Conservation (phyloP, 805 yeast genomes). For the Lachancea meyersii region DNA sequence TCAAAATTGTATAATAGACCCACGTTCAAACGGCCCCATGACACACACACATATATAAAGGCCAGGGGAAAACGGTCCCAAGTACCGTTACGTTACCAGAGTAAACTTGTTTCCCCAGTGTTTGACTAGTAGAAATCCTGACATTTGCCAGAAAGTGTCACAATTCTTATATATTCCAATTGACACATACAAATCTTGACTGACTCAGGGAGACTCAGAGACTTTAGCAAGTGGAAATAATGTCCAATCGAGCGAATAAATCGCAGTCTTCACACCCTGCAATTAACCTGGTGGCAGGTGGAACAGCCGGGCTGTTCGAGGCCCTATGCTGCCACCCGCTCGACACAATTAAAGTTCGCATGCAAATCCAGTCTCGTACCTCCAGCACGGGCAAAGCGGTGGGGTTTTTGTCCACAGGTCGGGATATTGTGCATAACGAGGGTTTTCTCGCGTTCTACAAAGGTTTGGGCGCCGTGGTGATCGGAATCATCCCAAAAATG, state of each 20-base stretch:
- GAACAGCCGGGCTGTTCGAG: conserved; percentile 94
- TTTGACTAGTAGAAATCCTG: too few species aligned
- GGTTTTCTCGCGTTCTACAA: conserved; percentile 83
- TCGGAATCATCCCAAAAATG: conserved; percentile 98
- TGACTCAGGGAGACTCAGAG: too few species aligned
- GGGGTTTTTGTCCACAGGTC: conserved; percentile 81
- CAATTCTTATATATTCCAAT: too few species aligned
- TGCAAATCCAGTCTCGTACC: conserved; percentile 79
- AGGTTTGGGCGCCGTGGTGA: conserved; percentile 94
- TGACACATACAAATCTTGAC: too few species aligned
- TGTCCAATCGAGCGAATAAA: not conserved
- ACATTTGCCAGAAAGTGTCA: not conserved
- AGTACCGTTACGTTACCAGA: too few species aligned
- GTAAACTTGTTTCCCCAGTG: too few species aligned
- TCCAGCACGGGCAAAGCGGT: conserved; percentile 51
- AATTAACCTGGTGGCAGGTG: conserved; percentile 82
- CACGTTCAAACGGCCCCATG: not conserved
- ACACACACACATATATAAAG: not conserved
- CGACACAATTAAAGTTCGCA: conserved; percentile 94
- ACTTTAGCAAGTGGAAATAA: too few species aligned
- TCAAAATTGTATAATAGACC: too few species aligned
- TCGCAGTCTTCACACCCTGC: conserved; percentile 38
- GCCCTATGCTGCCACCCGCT: conserved; percentile 98
- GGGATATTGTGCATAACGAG: conserved; percentile 68
- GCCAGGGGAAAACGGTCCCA: not conserved